Base-by-base conservation (phyloP, 495 filamentous ascomycete genomes). In the Hamigera avellanea region DNA sequence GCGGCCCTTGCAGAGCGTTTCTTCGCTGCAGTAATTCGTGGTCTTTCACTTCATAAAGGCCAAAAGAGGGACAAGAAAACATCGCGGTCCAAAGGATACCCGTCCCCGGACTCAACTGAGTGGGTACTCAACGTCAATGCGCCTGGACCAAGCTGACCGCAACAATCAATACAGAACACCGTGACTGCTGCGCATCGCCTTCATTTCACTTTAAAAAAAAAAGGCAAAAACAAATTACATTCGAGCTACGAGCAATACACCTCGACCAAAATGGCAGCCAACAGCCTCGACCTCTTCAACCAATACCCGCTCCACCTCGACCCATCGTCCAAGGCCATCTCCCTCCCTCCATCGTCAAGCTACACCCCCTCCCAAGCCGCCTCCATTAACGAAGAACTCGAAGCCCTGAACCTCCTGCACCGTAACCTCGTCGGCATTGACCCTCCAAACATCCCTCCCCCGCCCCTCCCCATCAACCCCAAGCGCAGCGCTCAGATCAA, bases 401-500 rank as follows among this genome's bases (percentile, higher is more conserved):
- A 61, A 10, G 59, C 75, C 35, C 75, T 89, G 25, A 87, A 91
- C 65, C 27, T 50, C 14, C 76, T 93, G 27, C 84, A 93, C 73
- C 76, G 76, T 42, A 42, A 71, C 35, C 73, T 94, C 18, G 58
- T 83, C 51, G 48, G 55, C 31, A 69, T 81, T 38, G 62, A 65
- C 33, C 45, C 60, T 1, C 64, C 69, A 19, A 52, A 57, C 44
- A 62, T 78, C 48, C 83, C 86, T 0, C 87, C 85, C 0, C 78
- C 86, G 1, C 84, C 87, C 0, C 61, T 87, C 15, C 83, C 86
- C 38, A 74, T 85, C 25, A 85, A 84, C 66, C 86, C 83, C 18
- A 89, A 93, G 61, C 85, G 86, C 41, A 72, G 69, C 49, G 84
- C 83, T 25, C 78, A 86, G 50, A 80, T 96, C 57, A 72, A 62